phyloP scores from a whole-genome alignment of 2,329 filamentous ascomycete genomes.

The Pyrenochaeta sp. region DNA sequence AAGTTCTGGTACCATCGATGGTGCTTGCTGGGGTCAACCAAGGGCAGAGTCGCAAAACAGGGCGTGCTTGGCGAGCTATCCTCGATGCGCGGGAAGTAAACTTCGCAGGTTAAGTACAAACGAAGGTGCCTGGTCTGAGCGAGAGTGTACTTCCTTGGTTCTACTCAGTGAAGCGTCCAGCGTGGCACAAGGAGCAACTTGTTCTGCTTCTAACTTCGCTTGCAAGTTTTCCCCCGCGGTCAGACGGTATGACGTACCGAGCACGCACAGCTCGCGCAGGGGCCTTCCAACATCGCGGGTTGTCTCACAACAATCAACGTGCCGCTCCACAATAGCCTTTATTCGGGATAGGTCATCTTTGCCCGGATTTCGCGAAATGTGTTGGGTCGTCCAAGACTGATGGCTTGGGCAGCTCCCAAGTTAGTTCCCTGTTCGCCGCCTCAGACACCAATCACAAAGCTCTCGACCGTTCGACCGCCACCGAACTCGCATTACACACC shows the following conservation, averaged over 20 bases:
- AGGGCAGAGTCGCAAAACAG: constrained; percentile 9
- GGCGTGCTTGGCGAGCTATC: constrained; percentile 3
- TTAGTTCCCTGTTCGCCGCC: not conserved
- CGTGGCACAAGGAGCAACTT: constrained; percentile 6
- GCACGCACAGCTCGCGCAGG: constrained; percentile 8
- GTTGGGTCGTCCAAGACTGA: not conserved
- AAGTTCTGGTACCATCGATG: constrained; percentile 20
- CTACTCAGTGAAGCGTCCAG: constrained; percentile 12
- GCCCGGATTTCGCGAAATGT: constrained; percentile 8
- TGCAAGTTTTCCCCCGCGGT: constrained; percentile 18
- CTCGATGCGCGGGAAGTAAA: constrained; percentile 1
- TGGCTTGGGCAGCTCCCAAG: constrained; percentile 6
- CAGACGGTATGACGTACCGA: constrained; percentile 19
- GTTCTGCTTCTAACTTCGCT: constrained; percentile 8
- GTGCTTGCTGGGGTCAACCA: constrained; percentile 10
- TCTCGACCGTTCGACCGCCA: not conserved
- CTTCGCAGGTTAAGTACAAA: not conserved
- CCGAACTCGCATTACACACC: not conserved
- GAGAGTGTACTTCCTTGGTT: constrained; percentile 23
- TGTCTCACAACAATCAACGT: constrained; percentile 4
- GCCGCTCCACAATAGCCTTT: constrained; percentile 2
- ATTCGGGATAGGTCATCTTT: constrained; percentile 12
- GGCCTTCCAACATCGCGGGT: constrained; percentile 8
- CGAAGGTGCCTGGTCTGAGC: constrained; percentile 9
- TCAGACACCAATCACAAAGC: not conserved